A percentile compares a stretch with the other conserved stretches of the same genome.
Evolutionary conservation across 2,329 filamentous ascomycete genomes (phyloP).

Genomic region (Aspergillus cejpii): DNA sequence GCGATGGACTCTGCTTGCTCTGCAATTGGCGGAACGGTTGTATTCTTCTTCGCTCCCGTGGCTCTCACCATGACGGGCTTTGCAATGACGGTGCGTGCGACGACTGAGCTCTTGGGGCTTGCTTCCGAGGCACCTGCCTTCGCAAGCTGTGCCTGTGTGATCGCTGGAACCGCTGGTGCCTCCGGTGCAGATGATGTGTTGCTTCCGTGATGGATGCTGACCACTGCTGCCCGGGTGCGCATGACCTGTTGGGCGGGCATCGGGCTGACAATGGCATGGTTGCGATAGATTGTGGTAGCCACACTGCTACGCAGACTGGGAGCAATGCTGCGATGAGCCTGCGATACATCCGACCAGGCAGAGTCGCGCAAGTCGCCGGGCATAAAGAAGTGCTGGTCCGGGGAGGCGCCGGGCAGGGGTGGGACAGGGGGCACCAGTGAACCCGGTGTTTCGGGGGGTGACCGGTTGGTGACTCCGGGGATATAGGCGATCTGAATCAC

Average conservation of each 20-base stretch:
- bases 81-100: constrained; percentile 40
- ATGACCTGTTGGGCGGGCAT: constrained; percentile 78
- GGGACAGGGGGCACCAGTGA: constrained; percentile 86
- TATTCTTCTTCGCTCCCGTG: constrained; percentile 27
- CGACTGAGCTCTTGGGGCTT: constrained; percentile 37
- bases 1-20: constrained; percentile 16
- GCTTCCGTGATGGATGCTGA: constrained; percentile 74
- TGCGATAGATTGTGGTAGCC: constrained; percentile 88
- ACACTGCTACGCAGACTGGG: constrained; percentile 57
- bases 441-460: constrained; percentile 72
- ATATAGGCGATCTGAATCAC: constrained; percentile 99
- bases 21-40: constrained; percentile 12
- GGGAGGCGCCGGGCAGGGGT: constrained; percentile 64
- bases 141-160: constrained; percentile 49
- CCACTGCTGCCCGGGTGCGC: constrained; percentile 81
- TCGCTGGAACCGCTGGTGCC: constrained; percentile 65
- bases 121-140: constrained; percentile 33
- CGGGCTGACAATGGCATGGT: constrained; percentile 74
- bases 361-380: constrained; percentile 85
- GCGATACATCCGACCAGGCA: constrained; percentile 73
- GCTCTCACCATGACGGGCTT: constrained; percentile 43
- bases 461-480: constrained; percentile 89
- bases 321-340: constrained; percentile 46
- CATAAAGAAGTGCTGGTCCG: constrained; percentile 89
- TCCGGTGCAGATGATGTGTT: constrained; percentile 43